A percentile compares a stretch with the other conserved stretches of the same genome.
Evolutionary conservation across 805 yeast genomes (phyloP).

Genomic region (Monosporozyma unispora): DNA sequence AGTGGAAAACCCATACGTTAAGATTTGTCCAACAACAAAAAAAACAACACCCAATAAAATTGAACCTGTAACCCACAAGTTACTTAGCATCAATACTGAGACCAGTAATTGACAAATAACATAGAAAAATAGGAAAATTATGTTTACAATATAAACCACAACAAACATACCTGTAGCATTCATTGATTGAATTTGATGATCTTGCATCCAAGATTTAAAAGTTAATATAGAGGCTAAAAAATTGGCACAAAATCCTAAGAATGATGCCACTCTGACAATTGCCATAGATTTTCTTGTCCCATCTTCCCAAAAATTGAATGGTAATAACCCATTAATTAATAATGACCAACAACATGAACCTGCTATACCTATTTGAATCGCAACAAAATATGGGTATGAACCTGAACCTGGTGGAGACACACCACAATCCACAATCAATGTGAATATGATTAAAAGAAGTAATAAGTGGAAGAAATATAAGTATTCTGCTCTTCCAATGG

Average conservation of each 20-base stretch:
- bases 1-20: slow-evolving; percentile 60
- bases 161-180: slow-evolving; percentile 64
- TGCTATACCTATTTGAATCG: slow-evolving; percentile 66
- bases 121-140: slow-evolving; percentile 52
- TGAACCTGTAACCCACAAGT: slow-evolving; percentile 90
- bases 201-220: slow-evolving; percentile 53
- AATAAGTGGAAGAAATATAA: slow-evolving; percentile 57
- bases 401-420: slow-evolving; percentile 79
- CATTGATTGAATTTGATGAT: slow-evolving; percentile 35
- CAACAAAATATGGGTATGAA: slow-evolving; percentile 73
- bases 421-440: slow-evolving; percentile 83
- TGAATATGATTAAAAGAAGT: slow-evolving; percentile 48
- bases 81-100: slow-evolving; percentile 56
- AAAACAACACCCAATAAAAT: slow-evolving; percentile 59
- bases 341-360: slow-evolving; percentile 65
- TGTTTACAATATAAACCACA: slow-evolving; percentile 64
- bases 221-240: slow-evolving; percentile 66
- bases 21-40: slow-evolving; percentile 71
- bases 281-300: slow-evolving; percentile 65
- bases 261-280: slow-evolving; percentile 43
- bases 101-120: slow-evolving; percentile 60
- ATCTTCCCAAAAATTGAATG: slow-evolving; percentile 92
- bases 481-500: slow-evolving; percentile 88
- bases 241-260: slow-evolving; percentile 50
- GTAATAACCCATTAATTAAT: slow-evolving; percentile 65